Percentiles rank a stretch among this genome's conserved stretches.
These are phyloP conservation scores for Raddia guianensis DNA, from an alignment of 176 grass and related monocot genomes.

Conservation along the genomic window DNA sequence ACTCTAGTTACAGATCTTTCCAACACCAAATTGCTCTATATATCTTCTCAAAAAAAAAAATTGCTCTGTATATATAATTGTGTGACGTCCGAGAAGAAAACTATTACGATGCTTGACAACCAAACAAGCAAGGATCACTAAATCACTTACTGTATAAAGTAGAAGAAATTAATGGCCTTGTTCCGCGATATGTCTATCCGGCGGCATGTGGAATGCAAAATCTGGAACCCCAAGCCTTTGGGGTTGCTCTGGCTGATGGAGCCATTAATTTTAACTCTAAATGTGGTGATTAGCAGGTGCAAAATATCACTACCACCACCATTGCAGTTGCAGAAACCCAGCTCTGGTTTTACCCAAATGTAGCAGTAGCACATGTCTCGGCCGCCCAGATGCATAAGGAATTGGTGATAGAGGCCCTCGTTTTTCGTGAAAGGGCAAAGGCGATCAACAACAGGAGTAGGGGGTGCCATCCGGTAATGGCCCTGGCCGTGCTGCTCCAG, in stretches of 20 bases:
- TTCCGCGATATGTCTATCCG: background rate
- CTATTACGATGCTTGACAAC: too few relatives aligned
- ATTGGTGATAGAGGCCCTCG: background rate
- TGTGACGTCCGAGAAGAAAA: too few relatives aligned
- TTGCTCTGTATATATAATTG: too few relatives aligned
- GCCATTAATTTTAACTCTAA: background rate
- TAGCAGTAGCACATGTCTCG: background rate
- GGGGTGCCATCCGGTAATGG: background rate
- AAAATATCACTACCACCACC: background rate
- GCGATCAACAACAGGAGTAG: background rate
- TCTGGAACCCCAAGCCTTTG: background rate
- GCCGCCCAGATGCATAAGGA: background rate
- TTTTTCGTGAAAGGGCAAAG: background rate
- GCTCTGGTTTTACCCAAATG: background rate
- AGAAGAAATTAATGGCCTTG: background rate
- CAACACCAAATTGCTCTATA: too few relatives aligned
- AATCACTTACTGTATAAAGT: conserved; percentile 7
- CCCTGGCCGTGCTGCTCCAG: background rate
- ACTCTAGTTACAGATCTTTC: too few relatives aligned
- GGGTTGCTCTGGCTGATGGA: too few relatives aligned
- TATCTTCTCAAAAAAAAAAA: too few relatives aligned
- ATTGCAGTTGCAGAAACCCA: background rate
- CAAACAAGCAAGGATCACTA: too few relatives aligned
- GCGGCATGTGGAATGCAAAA: conserved; percentile 10
- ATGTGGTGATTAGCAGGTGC: conserved; percentile 8